These are phyloP conservation scores for Tilletia horrida DNA, from an alignment of 1,284 basidiomycete genomes.

Conservation along the genomic window DNA sequence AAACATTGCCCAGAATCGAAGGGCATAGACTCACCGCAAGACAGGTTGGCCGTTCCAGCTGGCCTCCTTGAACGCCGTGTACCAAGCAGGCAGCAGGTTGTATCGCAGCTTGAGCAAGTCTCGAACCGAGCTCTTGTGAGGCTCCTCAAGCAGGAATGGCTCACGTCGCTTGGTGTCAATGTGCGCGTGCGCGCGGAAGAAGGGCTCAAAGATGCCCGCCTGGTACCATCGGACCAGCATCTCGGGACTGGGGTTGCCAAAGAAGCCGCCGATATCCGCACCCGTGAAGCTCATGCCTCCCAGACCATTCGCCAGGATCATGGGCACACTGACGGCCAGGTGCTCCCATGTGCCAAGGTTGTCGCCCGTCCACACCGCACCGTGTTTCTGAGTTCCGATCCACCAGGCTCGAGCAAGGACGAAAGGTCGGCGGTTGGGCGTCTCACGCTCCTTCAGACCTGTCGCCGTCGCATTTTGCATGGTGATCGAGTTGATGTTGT, in stretches of 20 bases:
- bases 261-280: constrained; percentile 97
- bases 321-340: constrained; percentile 86
- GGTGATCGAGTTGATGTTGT: constrained; percentile 71
- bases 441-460: constrained; percentile 72
- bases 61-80: constrained; percentile 75
- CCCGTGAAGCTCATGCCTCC: constrained; percentile 93
- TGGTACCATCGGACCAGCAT: constrained; percentile 97
- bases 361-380: constrained; percentile 98
- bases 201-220: constrained; percentile 88
- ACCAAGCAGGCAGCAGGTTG: constrained; percentile 86
- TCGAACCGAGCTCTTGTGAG: constrained; percentile 75
- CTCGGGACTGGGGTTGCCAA: constrained; percentile 89
- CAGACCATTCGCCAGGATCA: constrained; percentile 84
- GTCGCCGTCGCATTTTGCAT: constrained; percentile 76
- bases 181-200: constrained; percentile 98
- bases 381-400: constrained; percentile 89
- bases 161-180: constrained; percentile 97
- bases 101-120: constrained; percentile 81
- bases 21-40: constrained; percentile 61
- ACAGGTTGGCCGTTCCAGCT: constrained; percentile 46
- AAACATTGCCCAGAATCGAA: constrained; percentile 40
- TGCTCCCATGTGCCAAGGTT: constrained; percentile 98
- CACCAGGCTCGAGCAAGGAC: constrained; percentile 93
- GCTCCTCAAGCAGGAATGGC: constrained; percentile 86
- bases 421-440: constrained; percentile 64